phyloP scores from a whole-genome alignment of 2,329 filamentous ascomycete species.

The Scolecobasidium constrictum region DNA sequence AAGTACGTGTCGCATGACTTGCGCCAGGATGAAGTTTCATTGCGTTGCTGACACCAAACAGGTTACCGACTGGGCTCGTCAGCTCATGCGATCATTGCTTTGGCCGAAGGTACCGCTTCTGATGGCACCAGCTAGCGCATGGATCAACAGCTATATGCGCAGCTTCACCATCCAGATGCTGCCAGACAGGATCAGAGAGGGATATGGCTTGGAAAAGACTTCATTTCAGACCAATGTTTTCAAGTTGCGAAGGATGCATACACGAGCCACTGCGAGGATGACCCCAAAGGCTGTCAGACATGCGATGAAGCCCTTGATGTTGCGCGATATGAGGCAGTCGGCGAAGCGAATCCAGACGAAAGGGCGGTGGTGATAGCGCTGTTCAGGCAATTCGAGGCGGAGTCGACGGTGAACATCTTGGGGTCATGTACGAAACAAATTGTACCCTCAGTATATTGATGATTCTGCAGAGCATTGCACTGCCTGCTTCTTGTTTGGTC shows the following conservation, averaged over 20 bases:
- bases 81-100: slow-evolving; percentile 16
- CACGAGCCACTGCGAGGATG: not conserved
- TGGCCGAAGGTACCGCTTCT: slow-evolving; percentile 18
- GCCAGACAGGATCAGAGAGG: slow-evolving; percentile 15
- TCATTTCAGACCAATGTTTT: not conserved
- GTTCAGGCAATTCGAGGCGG: too few species aligned
- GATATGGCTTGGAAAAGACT: slow-evolving; percentile 15
- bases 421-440: too few species aligned
- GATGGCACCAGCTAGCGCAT: slow-evolving; percentile 14
- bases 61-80: slow-evolving; percentile 19
- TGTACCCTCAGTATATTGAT: too few species aligned
- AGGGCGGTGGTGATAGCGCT: not conserved
- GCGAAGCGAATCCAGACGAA: not conserved
- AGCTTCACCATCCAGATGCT: slow-evolving; percentile 12
- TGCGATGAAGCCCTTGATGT: not conserved
- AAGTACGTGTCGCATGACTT: slow-evolving; percentile 8
- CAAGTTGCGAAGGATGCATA: not conserved
- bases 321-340: not conserved
- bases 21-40: too few species aligned
- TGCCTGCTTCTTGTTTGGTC: too few species aligned
- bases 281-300: not conserved
- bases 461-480: too few species aligned
- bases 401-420: too few species aligned
- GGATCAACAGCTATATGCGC: slow-evolving; percentile 14
- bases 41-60: not conserved